phyloP scores from a whole-genome alignment of 106 monocot species.

The Posidonia australis region DNA sequence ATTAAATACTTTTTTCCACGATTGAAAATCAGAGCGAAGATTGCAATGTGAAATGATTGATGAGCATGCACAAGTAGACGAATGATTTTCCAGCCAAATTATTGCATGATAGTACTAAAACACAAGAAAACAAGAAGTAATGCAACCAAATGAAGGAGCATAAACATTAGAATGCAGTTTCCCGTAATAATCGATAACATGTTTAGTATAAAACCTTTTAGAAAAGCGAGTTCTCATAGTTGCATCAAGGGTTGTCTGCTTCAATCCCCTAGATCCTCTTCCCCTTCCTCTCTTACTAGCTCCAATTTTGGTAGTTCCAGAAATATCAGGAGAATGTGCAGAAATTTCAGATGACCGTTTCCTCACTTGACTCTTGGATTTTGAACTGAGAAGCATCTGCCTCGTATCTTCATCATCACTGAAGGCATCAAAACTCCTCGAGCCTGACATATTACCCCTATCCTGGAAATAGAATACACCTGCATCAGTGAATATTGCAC shows the following conservation, averaged over 20 bases:
- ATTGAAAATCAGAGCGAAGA: neutral
- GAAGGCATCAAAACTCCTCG: conserved; percentile 48
- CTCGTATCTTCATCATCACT: conserved; percentile 72
- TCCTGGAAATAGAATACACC: conserved; percentile 22
- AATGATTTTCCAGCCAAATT: neutral
- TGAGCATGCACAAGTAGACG: neutral
- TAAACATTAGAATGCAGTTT: neutral
- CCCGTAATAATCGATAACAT: neutral
- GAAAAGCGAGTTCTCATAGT: conserved; percentile 38
- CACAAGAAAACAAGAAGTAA: neutral
- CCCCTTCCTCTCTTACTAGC: conserved; percentile 71
- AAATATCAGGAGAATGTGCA: conserved; percentile 11
- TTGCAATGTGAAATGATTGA: neutral
- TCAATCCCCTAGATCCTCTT: conserved; percentile 55
- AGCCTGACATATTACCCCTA: conserved; percentile 26
- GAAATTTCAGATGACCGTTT: conserved; percentile 28
- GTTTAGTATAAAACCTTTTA: conserved; percentile 30
- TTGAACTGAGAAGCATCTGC: conserved; percentile 33
- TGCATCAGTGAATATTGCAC: neutral
- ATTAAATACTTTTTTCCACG: too few relatives aligned
- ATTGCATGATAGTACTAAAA: neutral
- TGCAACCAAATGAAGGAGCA: neutral
- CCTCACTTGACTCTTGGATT: conserved; percentile 30
- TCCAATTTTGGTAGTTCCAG: conserved; percentile 20
- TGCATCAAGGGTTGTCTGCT: conserved; percentile 73